These are phyloP conservation scores for Geoglossum cookeanum DNA, from an alignment of 2,329 filamentous ascomycete species.

Conservation along the genomic window DNA sequence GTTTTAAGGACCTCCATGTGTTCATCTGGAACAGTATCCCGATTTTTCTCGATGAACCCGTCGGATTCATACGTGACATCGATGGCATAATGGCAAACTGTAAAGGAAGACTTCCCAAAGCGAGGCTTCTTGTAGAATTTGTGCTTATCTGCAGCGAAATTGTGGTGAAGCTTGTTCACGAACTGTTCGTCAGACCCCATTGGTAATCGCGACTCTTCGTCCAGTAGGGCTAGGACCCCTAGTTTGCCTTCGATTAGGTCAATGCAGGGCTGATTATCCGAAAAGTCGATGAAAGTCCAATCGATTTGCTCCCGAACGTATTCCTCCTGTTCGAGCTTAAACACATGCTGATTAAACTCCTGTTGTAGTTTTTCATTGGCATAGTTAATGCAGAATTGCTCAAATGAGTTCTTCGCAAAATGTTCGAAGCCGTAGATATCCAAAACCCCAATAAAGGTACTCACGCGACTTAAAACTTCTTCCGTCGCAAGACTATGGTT, in stretches of 20 bases:
- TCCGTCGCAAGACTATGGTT: conserved; percentile 81
- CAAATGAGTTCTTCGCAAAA: conserved; percentile 98
- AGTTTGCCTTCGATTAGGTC: conserved; percentile 95
- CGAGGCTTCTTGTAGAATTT: conserved; percentile 97
- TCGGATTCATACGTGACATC: conserved; percentile 98
- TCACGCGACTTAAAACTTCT: conserved; percentile 62
- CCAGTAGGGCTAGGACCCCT: conserved; percentile 75
- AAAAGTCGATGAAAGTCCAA: conserved; percentile 99
- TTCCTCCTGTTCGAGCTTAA: conserved; percentile 97
- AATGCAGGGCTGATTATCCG: conserved; percentile 97
- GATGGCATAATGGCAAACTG: conserved; percentile 93
- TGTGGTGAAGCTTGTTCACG: conserved; percentile 86
- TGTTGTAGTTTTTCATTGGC: conserved; percentile 98
- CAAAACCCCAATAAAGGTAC: conserved; percentile 88
- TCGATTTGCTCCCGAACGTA: conserved; percentile 93
- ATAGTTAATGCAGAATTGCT: conserved; percentile 99
- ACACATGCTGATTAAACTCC: conserved; percentile 98
- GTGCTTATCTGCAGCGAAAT: conserved; percentile 78
- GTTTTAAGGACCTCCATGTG: conserved; percentile 83
- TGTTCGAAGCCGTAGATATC: conserved; percentile 99
- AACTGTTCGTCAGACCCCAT: conserved; percentile 98
- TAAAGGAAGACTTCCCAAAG: conserved; percentile 94
- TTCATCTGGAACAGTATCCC: conserved; percentile 95
- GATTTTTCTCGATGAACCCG: conserved; percentile 98
- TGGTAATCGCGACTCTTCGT: conserved; percentile 88